Evolutionary conservation across 441 rosid genomes (phyloP), one percentile per base, ranked within the genome.

Genomic region (Bruguiera hainesii): DNA sequence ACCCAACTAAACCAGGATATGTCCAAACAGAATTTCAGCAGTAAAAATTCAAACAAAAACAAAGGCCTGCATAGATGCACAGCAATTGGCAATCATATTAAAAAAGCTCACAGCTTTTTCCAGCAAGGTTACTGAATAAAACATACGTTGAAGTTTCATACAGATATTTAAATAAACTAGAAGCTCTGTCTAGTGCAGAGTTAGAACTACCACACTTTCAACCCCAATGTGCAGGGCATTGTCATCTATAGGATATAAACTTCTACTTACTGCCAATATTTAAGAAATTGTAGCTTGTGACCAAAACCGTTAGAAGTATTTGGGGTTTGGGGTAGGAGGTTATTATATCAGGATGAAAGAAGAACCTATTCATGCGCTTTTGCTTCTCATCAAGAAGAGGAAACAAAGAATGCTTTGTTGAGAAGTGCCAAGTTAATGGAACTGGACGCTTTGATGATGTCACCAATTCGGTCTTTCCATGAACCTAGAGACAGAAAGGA

Each of bases 401-500:
- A 55, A 79, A 66, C 75, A 91, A 80, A 75, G 85, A 81, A 75
- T 74, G 71, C 75, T 85, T 94, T 20, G 94, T 91, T 63, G 99
- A 91, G 79, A 94, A 91, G 76, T 82, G 91, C 99, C 99, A 94
- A 66, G 94, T 87, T 87, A 94, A 77, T 19, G 98, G 98, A 73
- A 94, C 98, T 3, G 99, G 99, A 11, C 96, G 97, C 80, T 81
- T 85, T 61, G 91, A 78, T 48, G 99, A 89, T 53, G 91, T 87
- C 74, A 91, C 86, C 78, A 91, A 71, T 84, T 91, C 97, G 23
- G 97, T 85, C 81, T 84, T 88, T 67, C 95, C 93, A 72, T 94
- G 99, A 78, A 94, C 93, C 98, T 94, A 71, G 62, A 66, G 69
- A 70, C 31, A 75, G 68, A 73, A 72, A 35, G 67, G 56, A 68